Evolutionary conservation across 2,329 filamentous ascomycete species (phyloP), one percentile per base, ranked within the genome.

Genomic region (Pezicula neosporulosa): DNA sequence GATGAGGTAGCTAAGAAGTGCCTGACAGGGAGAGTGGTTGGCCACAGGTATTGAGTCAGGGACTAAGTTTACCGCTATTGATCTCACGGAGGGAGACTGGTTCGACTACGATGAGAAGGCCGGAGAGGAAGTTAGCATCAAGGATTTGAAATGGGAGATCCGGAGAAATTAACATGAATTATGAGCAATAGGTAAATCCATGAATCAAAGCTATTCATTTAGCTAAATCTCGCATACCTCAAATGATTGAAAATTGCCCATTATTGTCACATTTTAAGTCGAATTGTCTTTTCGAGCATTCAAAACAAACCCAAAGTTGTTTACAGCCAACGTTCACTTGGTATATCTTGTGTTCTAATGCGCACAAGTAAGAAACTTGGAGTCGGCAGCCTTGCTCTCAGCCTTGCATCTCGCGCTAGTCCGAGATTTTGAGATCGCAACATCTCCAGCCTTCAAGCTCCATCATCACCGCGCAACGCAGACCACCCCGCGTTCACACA

Each of bases 61-160:
- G 9, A 94, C 89, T 38, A 89, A 90, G 63, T 99, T 99, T 65
- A 77, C 82, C 0, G 83, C 73, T 5, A 88, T 97, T 49, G 92
- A 97, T 60, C 72, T 99, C 50, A 76, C 77, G 0, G 94, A 99
- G 27, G 93, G 89, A 24, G 94, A 99, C 63, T 99, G 94, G 94
- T 99, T 88, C 70, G 93, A 97, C 62, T 99, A 97, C 64, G 92
- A 97, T 61, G 92, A 97, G 72, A 97, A 97, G 75, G 81, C 89
- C 0, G 80, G 86, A 1, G 90, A 96, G 46, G 92, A 97, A 70
- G 92, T 97, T 44, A 94, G 89, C 69, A 91, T 97, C 68, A 93
- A 90, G 67, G 89, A 94, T 28, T 70, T 96, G 50, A 89, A 82
- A 55, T 99, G 91, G 90, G 86, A 91, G 59, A 87, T 99, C 38